Conservation (phyloP, 345 rosid species). For the Bruguiera gymnorhiza region DNA sequence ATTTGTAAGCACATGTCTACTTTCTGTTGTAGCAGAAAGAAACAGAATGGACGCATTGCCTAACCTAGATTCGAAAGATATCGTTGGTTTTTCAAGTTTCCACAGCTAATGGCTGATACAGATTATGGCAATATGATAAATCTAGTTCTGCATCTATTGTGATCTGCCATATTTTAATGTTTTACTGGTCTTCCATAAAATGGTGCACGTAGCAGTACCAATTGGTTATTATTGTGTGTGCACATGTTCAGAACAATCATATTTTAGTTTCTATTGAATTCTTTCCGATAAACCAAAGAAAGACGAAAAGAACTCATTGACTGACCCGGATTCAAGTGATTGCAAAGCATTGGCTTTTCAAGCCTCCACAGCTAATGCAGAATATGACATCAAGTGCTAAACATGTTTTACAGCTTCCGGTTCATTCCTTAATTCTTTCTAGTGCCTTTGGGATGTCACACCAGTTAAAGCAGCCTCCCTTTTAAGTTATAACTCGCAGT, state of each 20-base stretch:
- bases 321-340: conserved; percentile 24
- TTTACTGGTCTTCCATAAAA: neutral
- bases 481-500: too few relatives aligned
- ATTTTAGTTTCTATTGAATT: conserved; percentile 13
- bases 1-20: conserved; percentile 5
- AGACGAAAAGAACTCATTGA: neutral
- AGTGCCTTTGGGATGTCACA: too few relatives aligned
- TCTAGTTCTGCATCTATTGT: too few relatives aligned
- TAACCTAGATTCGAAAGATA: conserved; percentile 24
- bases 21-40: too few relatives aligned
- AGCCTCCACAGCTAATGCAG: neutral
- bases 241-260: conserved; percentile 26
- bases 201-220: conserved; percentile 15
- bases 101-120: conserved; percentile 5
- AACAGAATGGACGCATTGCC: conserved; percentile 1
- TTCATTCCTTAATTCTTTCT: too few relatives aligned
- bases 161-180: too few relatives aligned
- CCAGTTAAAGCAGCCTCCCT: too few relatives aligned
- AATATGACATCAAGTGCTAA: neutral
- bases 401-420: too few relatives aligned
- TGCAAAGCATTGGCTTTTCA: conserved; percentile 17
- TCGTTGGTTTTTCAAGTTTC: conserved; percentile 13
- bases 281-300: too few relatives aligned
- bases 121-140: too few relatives aligned
- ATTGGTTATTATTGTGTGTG: conserved; percentile 37